phyloP scores from a whole-genome alignment of 2,329 filamentous ascomycete species.

The Penicillium occitanis region DNA sequence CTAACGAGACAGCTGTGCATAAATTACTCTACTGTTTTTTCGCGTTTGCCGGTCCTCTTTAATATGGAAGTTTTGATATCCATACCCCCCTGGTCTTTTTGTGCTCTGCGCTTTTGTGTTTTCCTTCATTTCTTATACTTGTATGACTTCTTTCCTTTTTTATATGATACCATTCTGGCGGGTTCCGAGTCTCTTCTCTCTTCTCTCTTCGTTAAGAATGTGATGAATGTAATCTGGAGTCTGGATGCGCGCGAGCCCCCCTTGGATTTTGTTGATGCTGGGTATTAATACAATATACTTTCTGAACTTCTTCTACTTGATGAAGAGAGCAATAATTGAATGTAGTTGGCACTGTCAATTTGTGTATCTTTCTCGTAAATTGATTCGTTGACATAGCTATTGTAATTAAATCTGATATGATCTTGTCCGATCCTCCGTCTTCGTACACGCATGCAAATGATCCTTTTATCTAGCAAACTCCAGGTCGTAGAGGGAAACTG shows the following conservation, averaged over 20 bases:
- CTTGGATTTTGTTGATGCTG: not conserved
- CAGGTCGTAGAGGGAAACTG: not conserved
- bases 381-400: not conserved
- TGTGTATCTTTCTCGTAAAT: not conserved
- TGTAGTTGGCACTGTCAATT: not conserved
- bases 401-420: not conserved
- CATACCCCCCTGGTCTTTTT: not conserved
- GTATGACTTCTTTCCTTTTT: slow-evolving; percentile 15
- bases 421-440: not conserved
- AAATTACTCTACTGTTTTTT: not conserved
- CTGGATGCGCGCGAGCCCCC: not conserved
- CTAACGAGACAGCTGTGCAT: not conserved
- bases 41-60: not conserved
- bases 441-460: slow-evolving; percentile 4
- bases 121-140: not conserved
- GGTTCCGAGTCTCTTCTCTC: slow-evolving; percentile 14
- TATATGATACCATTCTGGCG: slow-evolving; percentile 35
- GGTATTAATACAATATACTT: not conserved
- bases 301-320: too few species aligned
- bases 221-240: slow-evolving; percentile 13
- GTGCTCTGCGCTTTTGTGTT: not conserved
- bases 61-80: not conserved
- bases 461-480: slow-evolving; percentile 3
- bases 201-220: slow-evolving; percentile 11
- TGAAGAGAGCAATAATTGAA: not conserved